A percentile compares a stretch with the other conserved stretches of the same genome.
These are phyloP conservation scores for Thalassiosira livingstoniorum DNA, from an alignment of 352 stramenopile genomes.

Conservation along the genomic window DNA sequence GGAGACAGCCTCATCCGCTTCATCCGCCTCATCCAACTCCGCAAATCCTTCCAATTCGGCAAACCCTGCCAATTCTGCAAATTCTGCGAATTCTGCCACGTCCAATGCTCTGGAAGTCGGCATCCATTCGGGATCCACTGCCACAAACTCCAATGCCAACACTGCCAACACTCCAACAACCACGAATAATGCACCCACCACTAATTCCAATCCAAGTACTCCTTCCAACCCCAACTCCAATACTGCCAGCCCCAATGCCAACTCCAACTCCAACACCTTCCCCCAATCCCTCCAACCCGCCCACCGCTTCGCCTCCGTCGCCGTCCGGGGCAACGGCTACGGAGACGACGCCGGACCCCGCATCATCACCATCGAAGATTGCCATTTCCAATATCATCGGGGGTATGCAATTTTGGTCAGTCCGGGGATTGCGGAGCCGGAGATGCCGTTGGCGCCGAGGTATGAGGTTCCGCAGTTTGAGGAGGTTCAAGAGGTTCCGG, in stretches of 20 bases:
- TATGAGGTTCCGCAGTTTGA: conserved; percentile 6
- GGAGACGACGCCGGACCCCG: conserved; percentile 44
- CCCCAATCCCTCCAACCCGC: conserved; percentile 28
- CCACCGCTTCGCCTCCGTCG: conserved; percentile 41
- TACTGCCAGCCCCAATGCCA: neutral
- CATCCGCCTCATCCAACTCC: no score
- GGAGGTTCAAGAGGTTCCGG: neutral
- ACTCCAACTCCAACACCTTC: neutral
- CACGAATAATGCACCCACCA: neutral
- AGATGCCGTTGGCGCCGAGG: conserved; percentile 25
- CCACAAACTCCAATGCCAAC: no score
- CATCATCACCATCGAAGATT: conserved; percentile 52
- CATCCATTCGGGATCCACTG: no score
- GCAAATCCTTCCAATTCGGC: no score
- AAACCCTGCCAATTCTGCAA: no score
- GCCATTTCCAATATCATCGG: conserved; percentile 40
- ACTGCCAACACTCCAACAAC: no score
- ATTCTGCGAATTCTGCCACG: no score
- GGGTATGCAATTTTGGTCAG: conserved; percentile 54
- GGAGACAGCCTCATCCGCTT: no score
- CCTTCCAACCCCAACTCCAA: neutral
- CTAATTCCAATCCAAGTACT: conserved; percentile 4
- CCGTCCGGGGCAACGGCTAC: conserved; percentile 43
- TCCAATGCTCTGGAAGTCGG: no score
- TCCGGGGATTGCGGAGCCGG: conserved; percentile 42